Evolutionary conservation across 495 filamentous ascomycete genomes (phyloP), one percentile per base, ranked within the genome.

Genomic region (Elaphomyces granulatus): DNA sequence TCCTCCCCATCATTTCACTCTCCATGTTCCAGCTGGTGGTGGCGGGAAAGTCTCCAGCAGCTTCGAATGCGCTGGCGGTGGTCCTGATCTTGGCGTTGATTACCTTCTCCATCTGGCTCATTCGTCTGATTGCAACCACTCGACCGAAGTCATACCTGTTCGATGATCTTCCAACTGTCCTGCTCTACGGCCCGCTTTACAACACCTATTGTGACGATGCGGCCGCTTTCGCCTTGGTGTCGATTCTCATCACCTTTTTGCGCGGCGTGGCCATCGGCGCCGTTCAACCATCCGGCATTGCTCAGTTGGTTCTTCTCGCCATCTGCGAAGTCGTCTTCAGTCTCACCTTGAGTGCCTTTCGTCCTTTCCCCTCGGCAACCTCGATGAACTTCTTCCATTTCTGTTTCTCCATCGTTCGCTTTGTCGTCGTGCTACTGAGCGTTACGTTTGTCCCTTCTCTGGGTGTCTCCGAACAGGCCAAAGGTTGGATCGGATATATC

Each of bases 381-480:
- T 94, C 87, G n/a, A 98, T 96, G 92, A 96, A 95, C 52, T 69
- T 81, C 3, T 94, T 92, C 49, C 88, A 98, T 46, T 80, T 80
- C 15, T 74, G 85, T 38, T 94, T 94, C 54, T 73, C 86, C 2
- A 61, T 74, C 9, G 62, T 93, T 12, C 76, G 90, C 15, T 76
- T 95, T 37, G 56, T 85, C 9, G 78, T 78, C 1, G 75, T 90
- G 28, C 67, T 96, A 20, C 64, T 98, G 15, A 88, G 83, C 64
- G 73, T 94, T 17, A 71, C 87, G 2, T 98, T 98, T 57, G 70
- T 87, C 9, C 86, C 87, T 2, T 80, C 81, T 9, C 64, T 95
- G 3, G 75, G 77, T 2, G 74, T 95, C 6, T 71, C 74, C 2
- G 76, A 87, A 48, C 73, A 77, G 0, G 66, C 83, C 3, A 86